These are phyloP conservation scores for Thozetella sp. DNA, from an alignment of 495 filamentous ascomycete genomes.

Conservation along the genomic window DNA sequence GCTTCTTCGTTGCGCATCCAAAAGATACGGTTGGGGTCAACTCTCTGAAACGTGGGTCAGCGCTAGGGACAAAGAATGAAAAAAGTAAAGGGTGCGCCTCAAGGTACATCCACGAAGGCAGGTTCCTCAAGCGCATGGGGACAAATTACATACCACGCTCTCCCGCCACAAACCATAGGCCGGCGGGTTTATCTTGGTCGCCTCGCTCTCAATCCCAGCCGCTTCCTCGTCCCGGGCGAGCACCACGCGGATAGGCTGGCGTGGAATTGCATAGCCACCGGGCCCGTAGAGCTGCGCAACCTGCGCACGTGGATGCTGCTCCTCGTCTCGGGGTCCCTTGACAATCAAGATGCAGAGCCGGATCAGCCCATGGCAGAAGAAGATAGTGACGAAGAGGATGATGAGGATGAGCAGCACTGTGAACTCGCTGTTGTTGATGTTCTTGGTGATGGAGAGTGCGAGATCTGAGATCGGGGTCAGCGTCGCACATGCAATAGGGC, in stretches of 20 bases:
- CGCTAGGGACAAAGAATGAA: neutral
- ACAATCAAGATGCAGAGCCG: conserved; percentile 67
- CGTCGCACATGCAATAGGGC: conserved; percentile 11
- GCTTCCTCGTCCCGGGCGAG: conserved; percentile 65
- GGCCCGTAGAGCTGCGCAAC: conserved; percentile 45
- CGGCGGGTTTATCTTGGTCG: conserved; percentile 68
- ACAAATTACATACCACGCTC: conserved; percentile 79
- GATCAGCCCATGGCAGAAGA: conserved; percentile 79
- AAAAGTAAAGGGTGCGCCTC: too few species aligned
- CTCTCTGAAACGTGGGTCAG: conserved; percentile 48
- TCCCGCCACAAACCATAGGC: conserved; percentile 87
- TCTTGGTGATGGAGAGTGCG: conserved; percentile 62
- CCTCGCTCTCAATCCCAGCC: conserved; percentile 49
- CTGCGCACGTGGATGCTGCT: conserved; percentile 23
- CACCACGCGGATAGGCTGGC: conserved; percentile 62
- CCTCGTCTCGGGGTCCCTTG: conserved; percentile 30
- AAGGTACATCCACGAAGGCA: too few species aligned
- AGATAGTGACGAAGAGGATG: conserved; percentile 69
- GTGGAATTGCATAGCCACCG: conserved; percentile 62
- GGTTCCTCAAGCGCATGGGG: too few species aligned
- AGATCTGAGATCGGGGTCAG: conserved; percentile 53
- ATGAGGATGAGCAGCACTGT: conserved; percentile 77
- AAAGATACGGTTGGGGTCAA: conserved; percentile 78
- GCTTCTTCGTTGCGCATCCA: conserved; percentile 66
- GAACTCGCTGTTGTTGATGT: conserved; percentile 60